Conservation (phyloP, 305 asterid species). For the Coffea humblotiana region DNA sequence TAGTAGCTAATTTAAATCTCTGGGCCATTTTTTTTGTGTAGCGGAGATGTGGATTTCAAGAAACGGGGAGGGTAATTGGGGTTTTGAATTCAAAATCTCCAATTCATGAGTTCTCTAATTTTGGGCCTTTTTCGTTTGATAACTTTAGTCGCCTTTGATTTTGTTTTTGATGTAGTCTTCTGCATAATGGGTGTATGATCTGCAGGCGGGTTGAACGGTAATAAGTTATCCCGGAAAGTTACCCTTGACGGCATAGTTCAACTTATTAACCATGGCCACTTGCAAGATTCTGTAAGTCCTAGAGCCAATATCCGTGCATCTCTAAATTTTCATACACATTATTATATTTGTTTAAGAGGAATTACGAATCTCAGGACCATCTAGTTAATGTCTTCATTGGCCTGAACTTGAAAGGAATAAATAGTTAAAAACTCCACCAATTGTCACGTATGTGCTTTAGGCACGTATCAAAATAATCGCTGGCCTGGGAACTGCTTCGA, state of each 20-base stretch:
- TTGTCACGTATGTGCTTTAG: neutral
- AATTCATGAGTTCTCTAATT: too few species aligned
- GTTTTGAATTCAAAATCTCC: too few species aligned
- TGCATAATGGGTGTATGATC: neutral
- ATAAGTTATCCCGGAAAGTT: slow-evolving; percentile 26
- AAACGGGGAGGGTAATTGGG: too few species aligned
- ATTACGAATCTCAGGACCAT: too few species aligned
- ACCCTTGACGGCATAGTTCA: slow-evolving; percentile 19
- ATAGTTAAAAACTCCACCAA: too few species aligned
- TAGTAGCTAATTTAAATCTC: neutral
- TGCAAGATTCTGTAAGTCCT: slow-evolving; percentile 31
- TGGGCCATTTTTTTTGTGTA: too few species aligned
- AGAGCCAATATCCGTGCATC: neutral
- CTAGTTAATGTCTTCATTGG: too few species aligned
- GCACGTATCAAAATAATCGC: slow-evolving; percentile 19
- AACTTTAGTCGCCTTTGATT: neutral
- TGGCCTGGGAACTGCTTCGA: slow-evolving; percentile 10
- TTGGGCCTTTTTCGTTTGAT: too few species aligned
- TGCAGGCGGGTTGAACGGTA: slow-evolving; percentile 32
- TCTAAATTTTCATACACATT: neutral
- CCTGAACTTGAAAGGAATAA: too few species aligned
- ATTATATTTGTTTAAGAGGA: neutral
- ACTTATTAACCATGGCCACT: slow-evolving; percentile 24
- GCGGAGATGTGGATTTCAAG: too few species aligned
- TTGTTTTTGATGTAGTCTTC: neutral